Base-by-base conservation (phyloP, 441 rosid genomes). In the Eruca vesicaria region DNA sequence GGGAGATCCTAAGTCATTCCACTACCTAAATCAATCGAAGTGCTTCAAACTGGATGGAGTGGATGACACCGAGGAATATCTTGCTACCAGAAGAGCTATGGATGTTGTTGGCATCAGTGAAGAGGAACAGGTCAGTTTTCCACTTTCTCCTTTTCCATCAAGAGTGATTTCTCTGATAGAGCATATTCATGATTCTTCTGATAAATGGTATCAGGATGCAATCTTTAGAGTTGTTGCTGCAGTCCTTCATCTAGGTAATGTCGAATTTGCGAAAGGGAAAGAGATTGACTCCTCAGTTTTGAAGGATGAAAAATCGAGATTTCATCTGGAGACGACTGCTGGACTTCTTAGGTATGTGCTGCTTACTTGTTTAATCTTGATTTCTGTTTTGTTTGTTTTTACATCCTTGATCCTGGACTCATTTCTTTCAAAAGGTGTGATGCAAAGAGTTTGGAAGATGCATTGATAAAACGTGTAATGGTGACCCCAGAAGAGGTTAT, bases 401-500 rank as follows among this genome's bases (percentile, higher is more conserved):
- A 57, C 63, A 71, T 69, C 64, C 53, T 55, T 71, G 78, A 77
- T 71, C 67, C 58, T 35, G 58, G 62, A 38, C 75, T 71, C 58
- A 79, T 43, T 72, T 71, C 29, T 74, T 43, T 64, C 53, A 36
- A 77, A 72, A 97, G 99, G 82, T 97, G 99, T 69, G 86, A 97
- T 89, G 92, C 90, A 75, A 89, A 86, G 87, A 92, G 87, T 81
- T 83, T 97, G 89, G 99, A 97, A 88, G 93, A 89, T 86, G 98
- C 99, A 35, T 73, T 94, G 79, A 92, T 94, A 78, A 87, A 94
- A 86, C 99, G 99, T 87, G 99, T 94, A 48, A 97, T 97, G 98
- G 97, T 97, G 81, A 97, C 99, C 60, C 99, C 99, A 61, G 99
- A 97, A 83, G 99, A 97, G 88, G 75, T 97, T 78, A 97, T 97